Base-by-base conservation (phyloP, 768 basidiomycete species). In the Mycena filopes region DNA sequence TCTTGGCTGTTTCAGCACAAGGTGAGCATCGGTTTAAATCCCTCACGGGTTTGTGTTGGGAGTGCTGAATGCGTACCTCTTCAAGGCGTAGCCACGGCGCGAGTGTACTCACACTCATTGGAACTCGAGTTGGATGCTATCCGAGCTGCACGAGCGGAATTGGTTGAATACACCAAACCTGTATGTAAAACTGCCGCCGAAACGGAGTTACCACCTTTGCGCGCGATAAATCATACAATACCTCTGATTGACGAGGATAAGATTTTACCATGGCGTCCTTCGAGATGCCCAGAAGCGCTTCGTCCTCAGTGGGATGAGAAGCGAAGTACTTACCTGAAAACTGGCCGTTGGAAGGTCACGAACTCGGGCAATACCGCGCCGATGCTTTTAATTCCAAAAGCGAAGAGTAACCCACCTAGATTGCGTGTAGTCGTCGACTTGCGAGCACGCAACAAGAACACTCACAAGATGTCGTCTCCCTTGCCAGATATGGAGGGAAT, bases 211-310 rank as follows among this genome's bases (percentile, higher is more conserved):
- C 76, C 75, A 0, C 77, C 75, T 0, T 59, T 78, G 0, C 60
- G 70, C 0, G 68, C 57, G 5, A 74, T 77, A 23, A 77, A 76
- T 28, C 75, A 76, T n/a, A n/a, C n/a, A n/a, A n/a, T 75, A 2
- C 75, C 70, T 5, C 38, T 77, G 10, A 71, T 76, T 29, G 73
- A 77, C 54, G 67, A 70, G 33, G 21, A 60, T 1, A 73, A 74
- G 16, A 56, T 65, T 1, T 72, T 74, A 31, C 48, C 70, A 0
- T 76, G 73, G 70, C 50, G 70, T 13, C 71, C 72, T 6, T 74
- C 73, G 2, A 8, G 69, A 16, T 74, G 75, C 41, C 75, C 73
- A 0, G 70, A 69, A 43, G 40, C 68, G 10, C n/a, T 73, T 33
- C 31, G 45, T 15, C 29, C 41, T 4, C 55, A 45, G 11, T 57